These are phyloP conservation scores for Talaromyces marneffei DNA, from an alignment of 2,329 filamentous ascomycete genomes.

Conservation along the genomic window DNA sequence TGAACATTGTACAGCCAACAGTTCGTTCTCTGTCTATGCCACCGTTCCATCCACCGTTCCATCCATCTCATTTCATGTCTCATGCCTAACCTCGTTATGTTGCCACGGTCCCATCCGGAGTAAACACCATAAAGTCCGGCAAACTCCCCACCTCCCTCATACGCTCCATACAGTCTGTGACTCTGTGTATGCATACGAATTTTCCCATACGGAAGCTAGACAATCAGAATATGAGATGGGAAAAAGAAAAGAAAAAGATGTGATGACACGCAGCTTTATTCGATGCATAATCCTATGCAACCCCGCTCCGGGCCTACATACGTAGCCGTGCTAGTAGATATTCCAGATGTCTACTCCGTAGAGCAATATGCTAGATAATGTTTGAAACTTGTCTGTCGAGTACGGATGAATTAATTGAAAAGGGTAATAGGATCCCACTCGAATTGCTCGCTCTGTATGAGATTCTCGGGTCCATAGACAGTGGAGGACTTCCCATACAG, in stretches of 20 bases:
- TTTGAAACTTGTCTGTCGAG: background rate
- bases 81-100: background rate
- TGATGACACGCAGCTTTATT: conserved; percentile 1
- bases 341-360: background rate
- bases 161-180: background rate
- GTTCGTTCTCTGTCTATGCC: background rate
- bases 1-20: background rate
- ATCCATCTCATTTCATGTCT: background rate
- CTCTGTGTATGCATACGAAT: background rate
- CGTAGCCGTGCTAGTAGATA: background rate
- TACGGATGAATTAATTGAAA: background rate
- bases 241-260: background rate
- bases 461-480: background rate
- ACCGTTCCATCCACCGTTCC: conserved; percentile 6
- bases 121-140: background rate
- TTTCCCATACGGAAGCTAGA: background rate
- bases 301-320: background rate
- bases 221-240: background rate
- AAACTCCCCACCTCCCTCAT: background rate
- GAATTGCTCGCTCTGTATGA: background rate
- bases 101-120: background rate
- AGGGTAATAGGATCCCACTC: background rate
- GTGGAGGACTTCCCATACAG: background rate
- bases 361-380: background rate
- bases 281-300: background rate